Base-by-base conservation (phyloP, 2,329 filamentous ascomycete species). In the Penicillium polonicum region DNA sequence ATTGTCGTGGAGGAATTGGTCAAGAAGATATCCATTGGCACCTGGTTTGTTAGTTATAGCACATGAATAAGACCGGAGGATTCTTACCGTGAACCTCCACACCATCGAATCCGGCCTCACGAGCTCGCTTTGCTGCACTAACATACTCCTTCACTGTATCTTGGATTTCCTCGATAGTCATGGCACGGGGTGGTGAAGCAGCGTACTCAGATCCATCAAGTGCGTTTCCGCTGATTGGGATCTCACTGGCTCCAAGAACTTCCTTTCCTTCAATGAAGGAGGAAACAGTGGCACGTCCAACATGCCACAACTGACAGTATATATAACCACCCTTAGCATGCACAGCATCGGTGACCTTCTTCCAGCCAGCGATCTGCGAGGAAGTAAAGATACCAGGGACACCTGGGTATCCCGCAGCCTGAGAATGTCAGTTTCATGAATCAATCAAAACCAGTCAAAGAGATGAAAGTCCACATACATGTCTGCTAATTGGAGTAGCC, bases 11-110 rank as follows among this genome's bases (percentile, higher is more conserved):
- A 88, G 75, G 70, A 91, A 91, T 63, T 88, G 81, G 56, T 82
- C 81, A 9, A 88, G 70, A 2, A 91, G 77, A 66, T 90, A 91
- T 4, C 87, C 86, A 64, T 89, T 87, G 1, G 85, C 85, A 13
- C 70, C 81, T 86, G 13, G 42, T 29, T 41, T 36, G 5, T 60
- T 50, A 53, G 42, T 8, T n/a, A 45, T 2, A 8, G 43, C n/a
- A 19, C 25, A 4, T 13, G 4, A 44, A 13, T 6, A 9, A 19
- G 12, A 29, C 5, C 5, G n/a, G 10, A 13, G 3, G 7, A 23
- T 0, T 45, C 49, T 59, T 71, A 56, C 71, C 76, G 52, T 81
- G 78, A 23, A 81, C 68, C 56, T 82, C 79, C 0, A 82, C 75
- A 1, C 76, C 79, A 57, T 80, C 79, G 50, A 81, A 85, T 0